These are phyloP conservation scores for Hypocreales sp. DNA, from an alignment of 2,329 filamentous ascomycete species.

Conservation along the genomic window DNA sequence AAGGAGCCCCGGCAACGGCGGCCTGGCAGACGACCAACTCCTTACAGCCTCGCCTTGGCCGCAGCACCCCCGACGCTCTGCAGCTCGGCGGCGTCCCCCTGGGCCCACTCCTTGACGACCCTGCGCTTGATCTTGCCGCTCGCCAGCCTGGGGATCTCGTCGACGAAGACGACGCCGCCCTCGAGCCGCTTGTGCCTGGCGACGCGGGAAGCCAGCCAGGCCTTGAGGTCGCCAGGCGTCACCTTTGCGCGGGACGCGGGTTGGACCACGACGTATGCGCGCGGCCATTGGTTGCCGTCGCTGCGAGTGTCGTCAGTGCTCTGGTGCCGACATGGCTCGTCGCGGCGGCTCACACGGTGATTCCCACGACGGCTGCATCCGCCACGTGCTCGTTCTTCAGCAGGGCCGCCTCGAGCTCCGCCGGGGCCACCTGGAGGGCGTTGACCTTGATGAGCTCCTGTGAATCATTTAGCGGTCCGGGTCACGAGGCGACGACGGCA, in stretches of 20 bases:
- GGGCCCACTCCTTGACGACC: no score
- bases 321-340: no score
- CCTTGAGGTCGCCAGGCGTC: slow-evolving; percentile 9
- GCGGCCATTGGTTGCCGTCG: slow-evolving; percentile 32
- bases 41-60: neutral
- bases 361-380: slow-evolving; percentile 47
- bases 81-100: no score
- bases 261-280: slow-evolving; percentile 18
- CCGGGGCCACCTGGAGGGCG: slow-evolving; percentile 51
- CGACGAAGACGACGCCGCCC: slow-evolving; percentile 51
- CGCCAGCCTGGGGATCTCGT: slow-evolving; percentile 52
- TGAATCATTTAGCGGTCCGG: no score
- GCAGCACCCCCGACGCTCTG: neutral
- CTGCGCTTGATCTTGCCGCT: slow-evolving; percentile 30
- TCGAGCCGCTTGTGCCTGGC: slow-evolving; percentile 49
- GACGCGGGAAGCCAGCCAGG: slow-evolving; percentile 12
- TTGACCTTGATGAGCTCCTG: slow-evolving; percentile 43
- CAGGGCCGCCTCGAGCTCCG: slow-evolving; percentile 40
- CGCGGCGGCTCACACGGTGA: no score
- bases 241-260: slow-evolving; percentile 9
- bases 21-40: neutral
- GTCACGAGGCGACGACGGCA: neutral
- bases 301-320: no score
- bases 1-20: no score
- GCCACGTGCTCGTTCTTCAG: slow-evolving; percentile 22